These are phyloP conservation scores for Angophora floribunda DNA, from an alignment of 345 rosid species.

Conservation along the genomic window DNA sequence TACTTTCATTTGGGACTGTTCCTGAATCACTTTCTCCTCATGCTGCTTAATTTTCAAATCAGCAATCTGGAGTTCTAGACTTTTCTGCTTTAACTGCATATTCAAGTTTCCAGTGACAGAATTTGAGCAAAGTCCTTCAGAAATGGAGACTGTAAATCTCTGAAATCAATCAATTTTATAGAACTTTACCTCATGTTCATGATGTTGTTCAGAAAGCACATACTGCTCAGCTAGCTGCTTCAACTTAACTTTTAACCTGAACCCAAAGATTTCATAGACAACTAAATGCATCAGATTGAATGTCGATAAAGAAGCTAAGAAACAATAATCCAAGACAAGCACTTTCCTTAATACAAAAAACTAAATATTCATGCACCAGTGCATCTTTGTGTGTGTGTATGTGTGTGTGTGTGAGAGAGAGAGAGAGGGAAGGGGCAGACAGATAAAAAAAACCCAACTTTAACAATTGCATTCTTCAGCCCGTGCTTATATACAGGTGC, in stretches of 20 bases:
- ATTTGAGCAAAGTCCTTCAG: background rate
- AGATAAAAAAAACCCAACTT: background rate
- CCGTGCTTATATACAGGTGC: background rate
- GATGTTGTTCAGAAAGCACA: slow-evolving; percentile 71
- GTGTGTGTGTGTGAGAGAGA: background rate
- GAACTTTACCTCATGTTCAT: slow-evolving; percentile 53
- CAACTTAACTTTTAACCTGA: slow-evolving; percentile 77
- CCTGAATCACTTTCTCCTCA: slow-evolving; percentile 76
- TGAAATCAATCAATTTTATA: background rate
- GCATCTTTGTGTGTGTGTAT: background rate
- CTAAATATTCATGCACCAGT: background rate
- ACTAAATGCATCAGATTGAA: background rate
- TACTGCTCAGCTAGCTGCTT: slow-evolving; percentile 85
- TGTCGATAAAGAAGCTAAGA: background rate
- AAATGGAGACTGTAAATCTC: background rate
- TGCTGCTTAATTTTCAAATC: slow-evolving; percentile 73
- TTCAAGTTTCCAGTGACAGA: slow-evolving; percentile 7
- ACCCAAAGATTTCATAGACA: background rate
- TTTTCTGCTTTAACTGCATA: slow-evolving; percentile 76
- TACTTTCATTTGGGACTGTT: slow-evolving; percentile 82
- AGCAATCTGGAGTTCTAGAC: slow-evolving; percentile 76
- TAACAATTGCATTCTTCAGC: background rate
- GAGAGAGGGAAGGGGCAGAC: background rate
- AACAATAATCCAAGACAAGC: background rate
- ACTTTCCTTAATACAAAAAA: background rate